Evolutionary conservation across 2,329 filamentous ascomycete genomes (phyloP).

Genomic region (Talaromyces funiculosus): DNA sequence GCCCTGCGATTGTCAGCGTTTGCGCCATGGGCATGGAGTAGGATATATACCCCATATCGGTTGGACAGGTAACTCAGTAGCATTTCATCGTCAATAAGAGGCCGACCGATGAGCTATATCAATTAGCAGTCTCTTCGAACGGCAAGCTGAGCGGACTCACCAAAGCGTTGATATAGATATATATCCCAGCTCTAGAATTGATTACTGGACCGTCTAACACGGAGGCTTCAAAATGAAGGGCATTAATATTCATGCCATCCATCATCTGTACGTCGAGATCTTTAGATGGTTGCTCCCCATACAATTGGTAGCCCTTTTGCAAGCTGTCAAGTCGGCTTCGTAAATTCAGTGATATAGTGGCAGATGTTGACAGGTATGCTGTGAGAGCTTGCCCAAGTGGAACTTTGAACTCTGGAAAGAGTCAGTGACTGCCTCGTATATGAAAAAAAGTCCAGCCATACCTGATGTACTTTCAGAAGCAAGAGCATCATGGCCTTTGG

Average conservation of each 20-base stretch:
- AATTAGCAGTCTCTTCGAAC: not conserved
- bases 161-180: conserved; percentile 76
- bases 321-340: conserved; percentile 35
- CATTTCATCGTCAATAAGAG: conserved; percentile 72
- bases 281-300: conserved; percentile 37
- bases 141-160: conserved; percentile 39
- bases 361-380: conserved; percentile 37
- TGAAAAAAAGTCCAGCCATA: conserved; percentile 14
- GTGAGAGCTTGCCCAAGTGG: conserved; percentile 36
- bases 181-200: conserved; percentile 75
- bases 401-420: conserved; percentile 28
- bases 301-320: conserved; percentile 40
- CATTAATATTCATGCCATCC: conserved; percentile 38
- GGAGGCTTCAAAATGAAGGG: conserved; percentile 49
- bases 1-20: conserved; percentile 45
- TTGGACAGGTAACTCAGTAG: conserved; percentile 78
- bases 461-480: conserved; percentile 31
- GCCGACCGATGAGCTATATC: conserved; percentile 67
- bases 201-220: conserved; percentile 63
- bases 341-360: conserved; percentile 34
- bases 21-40: not conserved
- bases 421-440: conserved; percentile 9
- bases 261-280: conserved; percentile 40
- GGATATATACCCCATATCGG: conserved; percentile 65
- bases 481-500: conserved; percentile 32